Evolutionary conservation across 2,329 filamentous ascomycete genomes (phyloP), one percentile per base, ranked within the genome.

Genomic region (Beauveria caledonica): DNA sequence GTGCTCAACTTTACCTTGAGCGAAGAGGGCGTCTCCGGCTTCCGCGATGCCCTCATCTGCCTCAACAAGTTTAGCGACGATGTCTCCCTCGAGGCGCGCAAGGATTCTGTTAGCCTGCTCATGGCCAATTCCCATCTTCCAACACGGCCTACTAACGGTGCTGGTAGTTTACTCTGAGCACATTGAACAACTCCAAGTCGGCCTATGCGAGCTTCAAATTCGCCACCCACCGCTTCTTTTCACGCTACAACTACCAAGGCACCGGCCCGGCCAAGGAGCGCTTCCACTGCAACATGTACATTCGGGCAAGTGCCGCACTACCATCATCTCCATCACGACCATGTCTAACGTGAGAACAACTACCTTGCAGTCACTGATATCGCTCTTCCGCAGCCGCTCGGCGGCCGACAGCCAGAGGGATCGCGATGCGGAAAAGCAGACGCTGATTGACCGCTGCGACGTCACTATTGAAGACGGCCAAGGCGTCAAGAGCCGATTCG

Each of bases 11-110:
- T 92, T 69, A 88, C 87, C 0, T 77, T 93, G 58, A 88, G 81
- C 66, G 88, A 89, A 60, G 88, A 92, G 66, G 86, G 86, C 36
- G 84, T 90, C 48, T 78, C 80, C 7, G 84, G 83, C 53, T 77
- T 93, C 49, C 87, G 90, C 66, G 89, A 92, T 71, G 81, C 86
- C 25, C 80, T 93, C 60, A 78, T 85, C 23, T 93, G 89, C 71
- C 79, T 93, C 27, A 83, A 84, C 68, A 91, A 90, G 72, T 92
- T 93, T 75, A 89, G 86, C 70, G 89, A 93, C 66, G 84, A 87
- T 50, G 88, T 93, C 21, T 88, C 85, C 27, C 78, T 93, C 45
- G 89, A 92, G 71, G 87, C 87, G 39, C 80, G 82, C 66, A 83
- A 80, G 64, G 86, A 90, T 67, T 84, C 82, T 70, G 88, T 88